These are phyloP conservation scores for Meyerozyma smithsonii DNA, from an alignment of 1,139 yeast genomes.

Conservation along the genomic window DNA sequence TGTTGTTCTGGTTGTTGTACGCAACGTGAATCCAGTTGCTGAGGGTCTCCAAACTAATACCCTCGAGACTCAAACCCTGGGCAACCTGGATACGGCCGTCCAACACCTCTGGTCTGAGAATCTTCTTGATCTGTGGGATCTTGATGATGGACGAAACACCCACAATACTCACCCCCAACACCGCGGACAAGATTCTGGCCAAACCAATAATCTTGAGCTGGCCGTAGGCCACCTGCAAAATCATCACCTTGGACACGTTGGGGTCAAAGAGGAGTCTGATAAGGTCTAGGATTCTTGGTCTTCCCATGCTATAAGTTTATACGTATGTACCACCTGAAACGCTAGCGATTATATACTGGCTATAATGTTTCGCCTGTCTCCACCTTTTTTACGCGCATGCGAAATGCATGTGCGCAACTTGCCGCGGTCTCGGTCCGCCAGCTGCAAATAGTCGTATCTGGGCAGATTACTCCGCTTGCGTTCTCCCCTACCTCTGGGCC, in stretches of 20 bases:
- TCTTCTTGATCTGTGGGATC: slow-evolving; percentile 41
- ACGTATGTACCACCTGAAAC: too few relatives aligned
- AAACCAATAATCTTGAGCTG: slow-evolving; percentile 35
- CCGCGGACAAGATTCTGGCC: slow-evolving; percentile 30
- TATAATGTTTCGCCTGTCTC: too few relatives aligned
- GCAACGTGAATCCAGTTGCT: slow-evolving; percentile 38
- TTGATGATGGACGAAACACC: slow-evolving; percentile 39
- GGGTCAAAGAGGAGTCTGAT: slow-evolving; percentile 32
- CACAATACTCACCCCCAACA: slow-evolving; percentile 34
- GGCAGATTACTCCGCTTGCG: background rate
- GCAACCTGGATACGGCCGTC: slow-evolving; percentile 29
- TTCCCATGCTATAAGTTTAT: slow-evolving; percentile 10
- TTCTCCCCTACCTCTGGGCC: slow-evolving; percentile 2
- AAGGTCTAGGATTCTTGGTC: slow-evolving; percentile 13
- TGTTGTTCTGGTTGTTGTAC: slow-evolving; percentile 33
- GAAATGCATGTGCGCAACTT: slow-evolving; percentile 1
- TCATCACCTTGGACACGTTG: slow-evolving; percentile 32
- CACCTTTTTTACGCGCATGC: too few relatives aligned
- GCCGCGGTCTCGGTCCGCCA: background rate
- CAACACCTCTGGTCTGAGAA: slow-evolving; percentile 25
- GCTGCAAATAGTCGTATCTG: too few relatives aligned
- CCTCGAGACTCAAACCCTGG: slow-evolving; percentile 34
- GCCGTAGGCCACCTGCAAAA: slow-evolving; percentile 35
- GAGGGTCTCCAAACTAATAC: slow-evolving; percentile 35
- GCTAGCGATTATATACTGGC: background rate